Evolutionary conservation across 192 early-diverging fungal genomes (phyloP).

Genomic region (Coemansia asiatica): DNA sequence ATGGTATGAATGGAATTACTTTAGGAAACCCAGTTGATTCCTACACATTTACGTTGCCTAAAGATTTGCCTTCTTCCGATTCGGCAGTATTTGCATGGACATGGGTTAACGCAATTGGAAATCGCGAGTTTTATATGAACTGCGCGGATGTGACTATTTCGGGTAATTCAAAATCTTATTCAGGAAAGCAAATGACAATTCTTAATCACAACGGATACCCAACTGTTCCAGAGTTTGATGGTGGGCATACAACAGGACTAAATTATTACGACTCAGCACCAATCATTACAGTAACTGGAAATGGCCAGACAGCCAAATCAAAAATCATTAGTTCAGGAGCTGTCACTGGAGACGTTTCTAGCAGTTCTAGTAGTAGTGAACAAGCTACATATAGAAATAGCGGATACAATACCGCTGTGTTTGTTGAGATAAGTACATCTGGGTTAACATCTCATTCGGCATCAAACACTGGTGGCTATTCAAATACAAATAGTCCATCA

Average conservation of each 20-base stretch:
- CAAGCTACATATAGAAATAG: not conserved
- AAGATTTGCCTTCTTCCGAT: slow-evolving; percentile 34
- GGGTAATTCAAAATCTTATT: slow-evolving; percentile 23
- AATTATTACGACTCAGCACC: slow-evolving; percentile 12
- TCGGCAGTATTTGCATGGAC: slow-evolving; percentile 60
- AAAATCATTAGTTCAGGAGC: not conserved
- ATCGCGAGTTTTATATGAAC: slow-evolving; percentile 65
- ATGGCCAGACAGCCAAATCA: not conserved
- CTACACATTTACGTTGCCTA: slow-evolving; percentile 51
- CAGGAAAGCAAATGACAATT: slow-evolving; percentile 38
- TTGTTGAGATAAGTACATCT: no score
- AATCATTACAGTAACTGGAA: slow-evolving; percentile 15
- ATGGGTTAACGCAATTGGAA: slow-evolving; percentile 63
- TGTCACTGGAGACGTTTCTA: not conserved
- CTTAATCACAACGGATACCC: slow-evolving; percentile 34
- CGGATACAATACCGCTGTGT: no score
- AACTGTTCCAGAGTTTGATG: slow-evolving; percentile 25
- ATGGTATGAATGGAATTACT: not conserved
- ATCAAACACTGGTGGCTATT: not conserved
- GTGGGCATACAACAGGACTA: slow-evolving; percentile 10
- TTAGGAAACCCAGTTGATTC: not conserved
- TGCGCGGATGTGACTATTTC: slow-evolving; percentile 57
- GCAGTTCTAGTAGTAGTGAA: no score
- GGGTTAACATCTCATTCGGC: no score
- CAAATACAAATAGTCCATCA: not conserved